Conservation (phyloP, 2,329 filamentous ascomycete species). For the Nannizziopsis arthrosporioides region DNA sequence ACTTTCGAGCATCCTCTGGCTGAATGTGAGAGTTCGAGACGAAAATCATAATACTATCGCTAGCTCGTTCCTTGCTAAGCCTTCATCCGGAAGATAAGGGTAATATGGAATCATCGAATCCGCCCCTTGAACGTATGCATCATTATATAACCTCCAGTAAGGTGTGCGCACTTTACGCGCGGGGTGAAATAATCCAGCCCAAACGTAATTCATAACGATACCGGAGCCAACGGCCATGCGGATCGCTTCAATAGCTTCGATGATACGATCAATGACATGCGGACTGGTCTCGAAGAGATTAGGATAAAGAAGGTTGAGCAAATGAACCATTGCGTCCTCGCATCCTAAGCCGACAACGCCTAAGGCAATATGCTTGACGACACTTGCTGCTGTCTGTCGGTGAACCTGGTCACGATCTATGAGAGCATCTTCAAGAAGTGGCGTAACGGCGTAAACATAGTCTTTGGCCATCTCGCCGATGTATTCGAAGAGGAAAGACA, state of each 20-base stretch:
- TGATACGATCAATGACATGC: slow-evolving; percentile 94
- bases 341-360: slow-evolving; percentile 96
- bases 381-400: slow-evolving; percentile 86
- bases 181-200: slow-evolving; percentile 94
- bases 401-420: slow-evolving; percentile 98
- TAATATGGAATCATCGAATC: slow-evolving; percentile 97
- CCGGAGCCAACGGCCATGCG: slow-evolving; percentile 87
- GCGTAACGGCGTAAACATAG: slow-evolving; percentile 96
- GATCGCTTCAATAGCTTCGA: slow-evolving; percentile 94
- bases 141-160: slow-evolving; percentile 95
- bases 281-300: slow-evolving; percentile 97
- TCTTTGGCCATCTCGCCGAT: slow-evolving; percentile 99
- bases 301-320: slow-evolving; percentile 90
- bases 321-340: slow-evolving; percentile 95
- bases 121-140: slow-evolving; percentile 85
- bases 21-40: neutral
- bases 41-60: slow-evolving; percentile 59
- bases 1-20: too few species aligned
- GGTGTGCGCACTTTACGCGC: slow-evolving; percentile 87
- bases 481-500: slow-evolving; percentile 97
- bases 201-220: slow-evolving; percentile 92
- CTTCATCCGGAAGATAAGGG: slow-evolving; percentile 71
- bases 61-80: slow-evolving; percentile 66
- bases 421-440: slow-evolving; percentile 86
- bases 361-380: slow-evolving; percentile 94